These are phyloP conservation scores for Entomortierella chlamydospora DNA, from an alignment of 192 early-diverging fungal genomes.

Conservation along the genomic window DNA sequence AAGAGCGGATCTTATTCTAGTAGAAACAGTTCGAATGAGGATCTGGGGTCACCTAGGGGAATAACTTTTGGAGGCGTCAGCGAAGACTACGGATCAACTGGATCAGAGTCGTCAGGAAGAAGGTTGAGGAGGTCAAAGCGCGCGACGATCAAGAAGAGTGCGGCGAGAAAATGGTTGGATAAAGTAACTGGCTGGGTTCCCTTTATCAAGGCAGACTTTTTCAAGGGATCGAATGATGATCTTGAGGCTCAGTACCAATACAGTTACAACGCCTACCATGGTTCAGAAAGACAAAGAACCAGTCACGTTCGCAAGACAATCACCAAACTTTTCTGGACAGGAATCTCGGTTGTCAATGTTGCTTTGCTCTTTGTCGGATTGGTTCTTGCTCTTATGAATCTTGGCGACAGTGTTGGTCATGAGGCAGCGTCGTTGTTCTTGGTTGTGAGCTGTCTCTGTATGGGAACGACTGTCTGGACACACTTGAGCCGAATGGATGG, in stretches of 20 bases:
- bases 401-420: conserved; percentile 46
- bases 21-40: not conserved
- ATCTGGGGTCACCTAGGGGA: not conserved
- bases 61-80: not conserved
- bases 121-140: conserved; percentile 13
- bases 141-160: conserved; percentile 33
- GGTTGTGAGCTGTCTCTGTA: conserved; percentile 41
- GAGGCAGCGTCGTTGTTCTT: conserved; percentile 42
- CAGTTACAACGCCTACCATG: too few species aligned
- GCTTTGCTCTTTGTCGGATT: conserved; percentile 43
- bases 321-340: conserved; percentile 21
- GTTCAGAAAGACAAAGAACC: too few species aligned
- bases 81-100: too few species aligned
- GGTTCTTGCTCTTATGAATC: conserved; percentile 43
- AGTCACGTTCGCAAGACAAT: not conserved
- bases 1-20: conserved; percentile 28
- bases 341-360: conserved; percentile 20
- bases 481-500: conserved; percentile 50
- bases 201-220: not conserved
- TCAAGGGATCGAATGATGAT: not conserved
- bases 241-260: not conserved
- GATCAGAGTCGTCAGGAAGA: too few species aligned
- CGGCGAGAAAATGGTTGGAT: conserved; percentile 14
- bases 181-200: conserved; percentile 12
- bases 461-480: conserved; percentile 51